A percentile compares a stretch with the other conserved stretches of the same genome.
phyloP scores from a whole-genome alignment of 441 rosid genomes.

The Pelargonium myrrhifolium region DNA sequence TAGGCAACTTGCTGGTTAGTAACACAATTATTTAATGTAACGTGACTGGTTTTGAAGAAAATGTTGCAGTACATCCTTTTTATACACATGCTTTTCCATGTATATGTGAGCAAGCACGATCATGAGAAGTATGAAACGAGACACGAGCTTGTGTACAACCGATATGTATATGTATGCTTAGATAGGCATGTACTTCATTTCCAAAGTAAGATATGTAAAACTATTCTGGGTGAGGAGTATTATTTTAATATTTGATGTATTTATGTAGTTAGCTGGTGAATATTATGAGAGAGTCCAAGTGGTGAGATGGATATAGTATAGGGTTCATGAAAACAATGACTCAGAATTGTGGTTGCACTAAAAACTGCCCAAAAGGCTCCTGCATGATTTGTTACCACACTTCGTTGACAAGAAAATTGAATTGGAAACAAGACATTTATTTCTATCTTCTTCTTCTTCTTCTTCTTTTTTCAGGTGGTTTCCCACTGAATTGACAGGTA shows the following conservation, averaged over 20 bases:
- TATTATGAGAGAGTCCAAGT: constrained; percentile 12
- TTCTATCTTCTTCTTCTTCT: constrained; percentile 15
- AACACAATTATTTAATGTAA: background rate
- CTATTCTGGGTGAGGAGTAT: background rate
- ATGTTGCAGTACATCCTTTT: background rate
- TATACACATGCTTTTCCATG: constrained; percentile 3
- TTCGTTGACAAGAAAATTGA: constrained; percentile 22
- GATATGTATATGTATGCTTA: background rate
- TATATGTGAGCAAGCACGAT: background rate
- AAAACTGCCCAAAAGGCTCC: constrained; percentile 17
- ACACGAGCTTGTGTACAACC: too few relatives aligned
- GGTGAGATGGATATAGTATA: constrained; percentile 16
- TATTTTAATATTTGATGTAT: too few relatives aligned
- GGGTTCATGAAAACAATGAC: constrained; percentile 25
- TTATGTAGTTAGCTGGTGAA: constrained; percentile 7
- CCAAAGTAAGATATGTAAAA: constrained; percentile 3
- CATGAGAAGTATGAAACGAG: background rate
- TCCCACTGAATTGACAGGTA: constrained; percentile 31
- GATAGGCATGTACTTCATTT: background rate
- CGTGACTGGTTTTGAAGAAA: background rate
- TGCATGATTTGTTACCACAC: constrained; percentile 14
- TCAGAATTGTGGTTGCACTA: constrained; percentile 13
- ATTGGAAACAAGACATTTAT: constrained; percentile 27
- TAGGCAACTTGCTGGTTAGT: background rate
- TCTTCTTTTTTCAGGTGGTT: constrained; percentile 27